Evolutionary conservation across 2,329 filamentous ascomycete genomes (phyloP).

Genomic region (Exophiala calicioides): DNA sequence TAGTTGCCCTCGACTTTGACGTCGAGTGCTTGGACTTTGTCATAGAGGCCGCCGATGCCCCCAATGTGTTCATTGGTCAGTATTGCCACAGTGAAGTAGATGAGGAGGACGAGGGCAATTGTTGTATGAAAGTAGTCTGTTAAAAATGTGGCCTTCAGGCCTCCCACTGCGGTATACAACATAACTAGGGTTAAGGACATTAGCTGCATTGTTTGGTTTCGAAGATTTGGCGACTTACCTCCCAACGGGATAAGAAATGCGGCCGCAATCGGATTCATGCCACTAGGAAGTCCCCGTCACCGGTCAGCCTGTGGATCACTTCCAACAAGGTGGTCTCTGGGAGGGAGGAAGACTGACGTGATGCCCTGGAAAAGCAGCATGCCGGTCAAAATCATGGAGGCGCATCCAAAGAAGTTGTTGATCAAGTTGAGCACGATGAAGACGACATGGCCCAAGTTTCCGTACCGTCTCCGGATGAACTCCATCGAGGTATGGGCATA

Average conservation of each 20-base stretch:
- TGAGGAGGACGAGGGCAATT: slow-evolving; percentile 50
- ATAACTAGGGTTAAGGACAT: slow-evolving; percentile 14
- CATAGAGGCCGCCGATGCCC: slow-evolving; percentile 11
- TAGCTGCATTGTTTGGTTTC: slow-evolving; percentile 1
- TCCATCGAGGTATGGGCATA: slow-evolving; percentile 55
- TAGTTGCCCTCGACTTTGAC: slow-evolving; percentile 51
- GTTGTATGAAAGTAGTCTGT: slow-evolving; percentile 53
- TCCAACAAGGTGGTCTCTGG: too few relatives aligned
- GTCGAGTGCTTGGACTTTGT: slow-evolving; percentile 47
- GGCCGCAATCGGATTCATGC: slow-evolving; percentile 52
- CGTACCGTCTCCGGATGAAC: slow-evolving; percentile 53
- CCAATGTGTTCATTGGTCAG: slow-evolving; percentile 18
- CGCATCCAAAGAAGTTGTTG: slow-evolving; percentile 49
- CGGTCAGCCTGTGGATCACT: too few relatives aligned
- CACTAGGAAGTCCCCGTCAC: too few relatives aligned
- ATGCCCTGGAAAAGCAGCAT: slow-evolving; percentile 48
- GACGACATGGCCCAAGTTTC: slow-evolving; percentile 43
- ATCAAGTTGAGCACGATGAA: slow-evolving; percentile 44
- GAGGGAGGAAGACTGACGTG: too few relatives aligned
- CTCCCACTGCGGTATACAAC: slow-evolving; percentile 48
- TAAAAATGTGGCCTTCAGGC: slow-evolving; percentile 52
- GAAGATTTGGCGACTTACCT: slow-evolving; percentile 34
- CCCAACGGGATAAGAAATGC: slow-evolving; percentile 50
- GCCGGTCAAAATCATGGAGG: slow-evolving; percentile 49
- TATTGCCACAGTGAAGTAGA: slow-evolving; percentile 34